Conservation (phyloP, 75 land plant genomes). For the Cupressus sempervirens region DNA sequence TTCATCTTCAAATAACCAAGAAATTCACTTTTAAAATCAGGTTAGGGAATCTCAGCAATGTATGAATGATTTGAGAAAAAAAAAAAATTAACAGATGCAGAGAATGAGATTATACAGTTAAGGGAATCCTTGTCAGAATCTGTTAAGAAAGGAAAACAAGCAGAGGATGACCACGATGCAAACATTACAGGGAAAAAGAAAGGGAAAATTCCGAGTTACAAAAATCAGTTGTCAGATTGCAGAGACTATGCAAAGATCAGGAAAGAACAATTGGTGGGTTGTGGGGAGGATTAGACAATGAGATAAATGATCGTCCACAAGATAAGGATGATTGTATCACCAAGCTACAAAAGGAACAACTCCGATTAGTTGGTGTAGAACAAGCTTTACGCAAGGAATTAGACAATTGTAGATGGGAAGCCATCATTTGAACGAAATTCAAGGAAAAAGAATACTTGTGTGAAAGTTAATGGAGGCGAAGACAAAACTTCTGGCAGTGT, state of each 20-base stretch:
- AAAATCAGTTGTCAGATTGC: slow-evolving; percentile 46
- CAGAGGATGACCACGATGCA: slow-evolving; percentile 43
- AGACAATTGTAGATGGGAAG: slow-evolving; percentile 42
- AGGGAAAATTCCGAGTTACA: slow-evolving; percentile 62
- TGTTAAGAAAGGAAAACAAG: slow-evolving; percentile 29
- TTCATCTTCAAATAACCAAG: slow-evolving; percentile 45
- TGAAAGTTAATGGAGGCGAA: slow-evolving; percentile 7
- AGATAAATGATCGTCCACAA: slow-evolving; percentile 7
- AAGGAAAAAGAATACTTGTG: background rate
- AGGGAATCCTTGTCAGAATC: slow-evolving; percentile 33
- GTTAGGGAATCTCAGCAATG: slow-evolving; percentile 26
- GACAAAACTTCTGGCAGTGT: slow-evolving; percentile 15
- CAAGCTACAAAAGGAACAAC: slow-evolving; percentile 45
- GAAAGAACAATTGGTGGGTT: slow-evolving; percentile 81
- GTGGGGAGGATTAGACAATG: slow-evolving; percentile 32
- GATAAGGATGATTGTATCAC: slow-evolving; percentile 25
- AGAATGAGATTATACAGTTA: slow-evolving; percentile 33
- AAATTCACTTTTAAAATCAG: slow-evolving; percentile 22
- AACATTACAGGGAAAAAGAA: slow-evolving; percentile 55
- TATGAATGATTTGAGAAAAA: slow-evolving; percentile 23
- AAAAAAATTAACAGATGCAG: slow-evolving; percentile 29
- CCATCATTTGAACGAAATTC: background rate
- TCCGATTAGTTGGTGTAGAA: slow-evolving; percentile 43
- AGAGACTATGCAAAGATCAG: slow-evolving; percentile 69
- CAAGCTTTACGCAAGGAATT: slow-evolving; percentile 37